phyloP scores from a whole-genome alignment of 495 filamentous ascomycete species.

The Podospora bellae-mahoneyi region DNA sequence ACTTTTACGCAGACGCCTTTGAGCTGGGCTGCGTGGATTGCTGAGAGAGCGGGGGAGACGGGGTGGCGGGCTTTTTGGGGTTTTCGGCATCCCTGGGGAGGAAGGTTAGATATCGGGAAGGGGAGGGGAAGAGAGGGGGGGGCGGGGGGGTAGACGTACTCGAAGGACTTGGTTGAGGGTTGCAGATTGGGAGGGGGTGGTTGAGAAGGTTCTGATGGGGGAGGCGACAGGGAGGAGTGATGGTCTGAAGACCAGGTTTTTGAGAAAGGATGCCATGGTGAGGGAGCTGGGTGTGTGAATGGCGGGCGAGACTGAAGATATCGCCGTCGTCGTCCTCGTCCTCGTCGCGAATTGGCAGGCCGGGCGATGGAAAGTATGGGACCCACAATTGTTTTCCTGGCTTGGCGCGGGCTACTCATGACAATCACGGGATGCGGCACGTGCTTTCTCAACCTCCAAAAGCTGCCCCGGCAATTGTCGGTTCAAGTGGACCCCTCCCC shows the following conservation, averaged over 20 bases:
- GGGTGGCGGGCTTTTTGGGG: slow-evolving; percentile 73
- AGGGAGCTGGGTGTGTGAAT: slow-evolving; percentile 10
- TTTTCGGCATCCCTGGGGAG: slow-evolving; percentile 66
- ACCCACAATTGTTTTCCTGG: slow-evolving; percentile 2
- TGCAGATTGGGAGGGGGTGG: slow-evolving; percentile 47
- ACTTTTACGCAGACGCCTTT: slow-evolving; percentile 96
- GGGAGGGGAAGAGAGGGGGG: not conserved
- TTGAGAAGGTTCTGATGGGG: slow-evolving; percentile 44
- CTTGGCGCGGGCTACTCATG: slow-evolving; percentile 13
- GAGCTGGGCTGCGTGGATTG: slow-evolving; percentile 67
- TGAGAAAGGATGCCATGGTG: slow-evolving; percentile 32
- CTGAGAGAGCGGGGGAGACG: slow-evolving; percentile 76
- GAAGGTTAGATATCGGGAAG: not conserved
- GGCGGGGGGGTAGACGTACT: slow-evolving; percentile 32
- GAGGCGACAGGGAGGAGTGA: slow-evolving; percentile 20
- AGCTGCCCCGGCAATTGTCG: slow-evolving; percentile 10
- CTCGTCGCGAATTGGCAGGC: slow-evolving; percentile 4
- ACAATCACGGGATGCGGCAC: slow-evolving; percentile 23
- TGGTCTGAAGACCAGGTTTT: slow-evolving; percentile 28
- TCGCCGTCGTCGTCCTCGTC: slow-evolving; percentile 12
- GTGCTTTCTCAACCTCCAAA: slow-evolving; percentile 6
- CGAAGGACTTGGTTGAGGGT: slow-evolving; percentile 61
- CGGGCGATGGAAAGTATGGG: not conserved
- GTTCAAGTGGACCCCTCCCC: not conserved
- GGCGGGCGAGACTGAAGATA: slow-evolving; percentile 12